phyloP scores from a whole-genome alignment of 179 eudicot genomes.

The Vitellaria paradoxa region DNA sequence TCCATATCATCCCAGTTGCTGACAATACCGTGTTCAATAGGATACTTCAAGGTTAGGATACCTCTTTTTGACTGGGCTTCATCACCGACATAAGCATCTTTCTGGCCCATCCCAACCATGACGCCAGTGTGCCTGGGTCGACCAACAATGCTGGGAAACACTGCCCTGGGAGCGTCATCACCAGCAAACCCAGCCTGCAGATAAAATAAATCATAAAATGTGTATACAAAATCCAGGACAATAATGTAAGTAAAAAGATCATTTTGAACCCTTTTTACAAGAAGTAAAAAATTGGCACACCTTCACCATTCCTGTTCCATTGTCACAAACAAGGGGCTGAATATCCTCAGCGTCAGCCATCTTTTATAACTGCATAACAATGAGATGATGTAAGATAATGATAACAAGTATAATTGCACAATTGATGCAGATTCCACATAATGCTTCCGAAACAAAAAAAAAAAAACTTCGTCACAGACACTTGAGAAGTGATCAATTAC shows the following conservation, averaged over 20 bases:
- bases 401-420: no score
- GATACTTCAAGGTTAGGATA: no score
- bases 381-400: no score
- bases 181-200: slow-evolving; percentile 80
- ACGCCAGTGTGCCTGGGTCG: slow-evolving; percentile 68
- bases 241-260: neutral
- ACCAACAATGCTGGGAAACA: slow-evolving; percentile 24
- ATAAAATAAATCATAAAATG: neutral
- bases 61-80: slow-evolving; percentile 61
- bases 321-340: no score
- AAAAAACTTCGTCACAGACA: neutral
- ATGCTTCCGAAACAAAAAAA: no score
- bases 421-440: no score
- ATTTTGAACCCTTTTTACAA: neutral
- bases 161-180: slow-evolving; percentile 82
- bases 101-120: slow-evolving; percentile 38
- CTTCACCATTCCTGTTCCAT: neutral
- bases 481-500: neutral
- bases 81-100: no score
- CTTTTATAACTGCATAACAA: neutral
- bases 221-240: no score
- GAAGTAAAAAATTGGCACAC: neutral
- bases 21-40: slow-evolving; percentile 38
- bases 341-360: no score
- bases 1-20: slow-evolving; percentile 88